Percentiles rank a stretch among this genome's conserved stretches.
Evolutionary conservation across 805 yeast species (phyloP).

Genomic region (Candida silvicultrix): DNA sequence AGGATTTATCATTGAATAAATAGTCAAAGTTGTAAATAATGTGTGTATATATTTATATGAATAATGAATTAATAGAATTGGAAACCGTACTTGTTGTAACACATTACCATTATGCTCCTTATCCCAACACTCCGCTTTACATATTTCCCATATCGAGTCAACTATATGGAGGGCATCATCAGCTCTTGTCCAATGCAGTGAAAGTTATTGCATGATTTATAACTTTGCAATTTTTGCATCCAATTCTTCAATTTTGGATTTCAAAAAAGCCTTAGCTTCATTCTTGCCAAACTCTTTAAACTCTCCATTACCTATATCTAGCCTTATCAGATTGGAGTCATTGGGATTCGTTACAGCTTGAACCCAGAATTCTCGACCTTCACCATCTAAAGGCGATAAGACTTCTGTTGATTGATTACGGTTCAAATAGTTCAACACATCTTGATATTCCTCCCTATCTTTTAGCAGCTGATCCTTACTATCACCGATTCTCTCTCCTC

Average conservation of each 20-base stretch:
- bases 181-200: no score
- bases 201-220: no score
- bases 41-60: not conserved
- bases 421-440: not conserved
- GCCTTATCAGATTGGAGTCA: not conserved
- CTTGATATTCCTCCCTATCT: not conserved
- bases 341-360: not conserved
- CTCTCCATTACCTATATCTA: not conserved
- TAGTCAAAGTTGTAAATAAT: not conserved
- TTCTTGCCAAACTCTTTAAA: not conserved
- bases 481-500: not conserved
- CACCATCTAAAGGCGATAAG: not conserved
- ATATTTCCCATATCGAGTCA: no score
- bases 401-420: not conserved
- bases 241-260: not conserved
- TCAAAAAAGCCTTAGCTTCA: not conserved
- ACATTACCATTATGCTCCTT: no score
- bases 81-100: no score
- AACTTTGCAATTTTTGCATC: not conserved
- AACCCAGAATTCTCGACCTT: constrained; percentile 1
- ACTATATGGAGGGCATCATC: no score
- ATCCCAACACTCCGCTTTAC: no score
- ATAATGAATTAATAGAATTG: not conserved
- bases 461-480: not conserved
- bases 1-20: constrained; percentile 13